Evolutionary conservation across 805 yeast species (phyloP), one percentile per base, ranked within the genome.

Genomic region (Spathaspora passalidarum): DNA sequence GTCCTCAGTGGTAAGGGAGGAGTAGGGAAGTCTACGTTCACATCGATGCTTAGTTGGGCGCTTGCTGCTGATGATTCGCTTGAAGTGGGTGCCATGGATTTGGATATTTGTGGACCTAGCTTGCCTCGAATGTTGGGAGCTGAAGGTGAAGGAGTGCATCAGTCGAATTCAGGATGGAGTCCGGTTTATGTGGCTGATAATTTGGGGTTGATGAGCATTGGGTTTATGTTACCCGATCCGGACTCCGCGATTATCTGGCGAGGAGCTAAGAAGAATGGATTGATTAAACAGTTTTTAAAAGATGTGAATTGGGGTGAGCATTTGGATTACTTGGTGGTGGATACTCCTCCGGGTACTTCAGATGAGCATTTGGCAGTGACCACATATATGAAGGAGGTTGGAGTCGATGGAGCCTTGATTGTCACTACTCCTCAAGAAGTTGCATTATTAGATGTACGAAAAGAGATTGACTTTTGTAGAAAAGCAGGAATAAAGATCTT

Each of bases 381-480:
- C 25, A 83, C 87, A 43, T 91, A 88, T 59, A 71, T 94, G 78
- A 86, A 88, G 56, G 96, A 88, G 29, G 81, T 86, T 4, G 97
- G 97, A 0, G 82, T 94, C 1, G 97, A 92, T 61, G 99, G 99
- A 1, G 99, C 99, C 0, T 72, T 94, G 23, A 78, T 94, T 2
- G 94, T 94, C 29, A 92, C 99, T 0, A 94, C 99, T 0, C 99
- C 99, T 0, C 99, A 94, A 65, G 99, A 94, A 63, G 98, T 92
- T 17, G 96, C 99, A 0, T 69, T 94, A 35, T 68, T 94, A 39
- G 99, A 94, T 60, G 99, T 94, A 4, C 73, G 99, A 46, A 94
- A 94, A 65, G 99, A 94, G 60, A 88, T 94, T 17, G 96, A 92
- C 61, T 94, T 94, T 57, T 94, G 99, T 65, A 75, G 82, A 37